Percentiles rank a stretch among this genome's conserved stretches.
phyloP scores from a whole-genome alignment of 2,329 filamentous ascomycete species.

The Colletotrichum sublineola region DNA sequence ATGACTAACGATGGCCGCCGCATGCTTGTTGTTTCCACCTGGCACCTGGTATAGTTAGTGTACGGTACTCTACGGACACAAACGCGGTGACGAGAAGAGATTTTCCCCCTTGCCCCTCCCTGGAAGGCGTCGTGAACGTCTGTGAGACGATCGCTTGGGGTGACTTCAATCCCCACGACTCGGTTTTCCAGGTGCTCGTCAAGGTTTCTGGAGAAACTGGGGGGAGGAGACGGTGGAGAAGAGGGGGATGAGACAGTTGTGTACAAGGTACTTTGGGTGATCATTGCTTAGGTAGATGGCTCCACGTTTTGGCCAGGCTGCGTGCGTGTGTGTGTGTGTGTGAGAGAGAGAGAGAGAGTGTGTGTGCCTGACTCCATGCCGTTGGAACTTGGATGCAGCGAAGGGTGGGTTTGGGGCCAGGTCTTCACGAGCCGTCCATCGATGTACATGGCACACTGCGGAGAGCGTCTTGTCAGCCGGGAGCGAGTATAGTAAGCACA shows the following conservation, averaged over 20 bases:
- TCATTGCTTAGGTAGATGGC: no score
- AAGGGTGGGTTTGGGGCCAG: neutral
- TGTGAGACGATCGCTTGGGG: neutral
- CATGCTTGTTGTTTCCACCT: neutral
- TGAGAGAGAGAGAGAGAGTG: no score
- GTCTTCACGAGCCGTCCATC: neutral
- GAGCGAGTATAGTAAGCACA: no score
- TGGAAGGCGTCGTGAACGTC: neutral
- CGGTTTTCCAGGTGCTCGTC: slow-evolving; percentile 16
- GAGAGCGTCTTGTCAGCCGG: no score
- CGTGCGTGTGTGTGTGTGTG: no score
- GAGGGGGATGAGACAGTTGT: neutral
- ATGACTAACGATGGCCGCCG: slow-evolving; percentile 7
- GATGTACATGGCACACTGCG: no score
- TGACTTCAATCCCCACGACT: slow-evolving; percentile 22
- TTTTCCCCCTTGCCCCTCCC: neutral
- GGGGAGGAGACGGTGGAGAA: slow-evolving; percentile 28
- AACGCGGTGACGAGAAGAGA: slow-evolving; percentile 2
- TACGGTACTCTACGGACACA: neutral
- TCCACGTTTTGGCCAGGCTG: no score
- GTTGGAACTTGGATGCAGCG: neutral
- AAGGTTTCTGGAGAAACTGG: slow-evolving; percentile 36
- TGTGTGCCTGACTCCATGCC: neutral
- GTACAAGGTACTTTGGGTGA: neutral
- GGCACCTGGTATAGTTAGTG: neutral